A percentile compares a stretch with the other conserved stretches of the same genome.
phyloP scores from a whole-genome alignment of 805 yeast genomes.

The Debaryomyces tyrocola region DNA sequence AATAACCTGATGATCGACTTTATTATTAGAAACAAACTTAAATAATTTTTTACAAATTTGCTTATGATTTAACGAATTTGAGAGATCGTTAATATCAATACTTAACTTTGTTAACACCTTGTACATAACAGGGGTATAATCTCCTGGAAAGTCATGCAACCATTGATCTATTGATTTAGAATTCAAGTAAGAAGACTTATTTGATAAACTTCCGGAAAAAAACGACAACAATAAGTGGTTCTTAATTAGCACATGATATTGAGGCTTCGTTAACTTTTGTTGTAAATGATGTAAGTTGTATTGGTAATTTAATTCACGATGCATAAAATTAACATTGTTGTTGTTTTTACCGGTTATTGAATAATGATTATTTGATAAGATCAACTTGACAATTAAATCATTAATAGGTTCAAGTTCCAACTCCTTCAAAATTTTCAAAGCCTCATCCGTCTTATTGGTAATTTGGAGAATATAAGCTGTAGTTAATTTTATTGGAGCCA shows the following conservation, averaged over 20 bases:
- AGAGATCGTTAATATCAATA: slow-evolving; percentile 27
- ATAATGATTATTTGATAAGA: slow-evolving; percentile 46
- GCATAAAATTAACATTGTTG: slow-evolving; percentile 27
- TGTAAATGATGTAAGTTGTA: slow-evolving; percentile 34
- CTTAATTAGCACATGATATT: slow-evolving; percentile 39
- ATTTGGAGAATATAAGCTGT: slow-evolving; percentile 53
- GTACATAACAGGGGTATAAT: slow-evolving; percentile 29
- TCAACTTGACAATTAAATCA: slow-evolving; percentile 41
- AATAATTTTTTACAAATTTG: slow-evolving; percentile 20
- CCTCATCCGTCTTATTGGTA: slow-evolving; percentile 30
- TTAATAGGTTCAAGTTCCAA: slow-evolving; percentile 28
- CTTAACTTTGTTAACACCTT: slow-evolving; percentile 28
- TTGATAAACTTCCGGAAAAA: slow-evolving; percentile 37
- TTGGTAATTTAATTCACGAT: slow-evolving; percentile 36
- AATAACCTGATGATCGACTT: slow-evolving; percentile 10
- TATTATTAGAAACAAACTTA: slow-evolving; percentile 15
- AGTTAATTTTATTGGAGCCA: slow-evolving; percentile 62
- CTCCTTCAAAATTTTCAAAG: slow-evolving; percentile 35
- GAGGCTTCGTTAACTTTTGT: slow-evolving; percentile 31
- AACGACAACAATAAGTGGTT: slow-evolving; percentile 46
- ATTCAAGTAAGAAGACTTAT: slow-evolving; percentile 21
- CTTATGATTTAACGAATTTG: slow-evolving; percentile 11
- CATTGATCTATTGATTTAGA: slow-evolving; percentile 17
- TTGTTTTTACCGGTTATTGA: slow-evolving; percentile 21
- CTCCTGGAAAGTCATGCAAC: slow-evolving; percentile 26